Evolutionary conservation across 345 rosid species (phyloP), one percentile per base, ranked within the genome.

Genomic region (Euphorbia tirucalli): DNA sequence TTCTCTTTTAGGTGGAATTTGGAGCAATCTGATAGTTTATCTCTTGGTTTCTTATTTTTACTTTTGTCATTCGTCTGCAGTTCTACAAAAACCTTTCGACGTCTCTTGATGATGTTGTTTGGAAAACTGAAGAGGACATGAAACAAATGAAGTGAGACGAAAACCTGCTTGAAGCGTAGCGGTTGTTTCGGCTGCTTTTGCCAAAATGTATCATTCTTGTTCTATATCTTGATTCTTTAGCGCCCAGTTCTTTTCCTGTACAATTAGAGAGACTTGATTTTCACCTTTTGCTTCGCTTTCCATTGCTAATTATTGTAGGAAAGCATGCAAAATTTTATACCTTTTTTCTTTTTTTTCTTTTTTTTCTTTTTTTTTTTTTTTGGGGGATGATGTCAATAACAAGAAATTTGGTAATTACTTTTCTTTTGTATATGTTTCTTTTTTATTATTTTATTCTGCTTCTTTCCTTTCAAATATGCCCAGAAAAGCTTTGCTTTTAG

Each of bases 41-140:
- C 48, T 44, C 49, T 22, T 27, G 28, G 21, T 30, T 54, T 43
- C 8, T 48, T 66, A 31, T 14, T 48, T 6, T 9, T 5, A 16
- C n/a, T 25, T 27, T 64, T 7, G 19, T 16, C 18, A 16, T 35
- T 70, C 4, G 19, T 3, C 54, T 81, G 86, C 93, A 95, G 99
- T 95, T 95, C 85, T 90, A 87, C 68, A 90, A 90, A 77, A 89
- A 71, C 77, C 97, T 95, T 35, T 90, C 97, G 2, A 83, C 89
- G 39, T 71, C 85, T 74, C 93, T 95, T 4, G 90, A 88, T 71
- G 90, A 88, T 59, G 96, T 95, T n/a, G 91, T 94, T 0, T 94
- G 99, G 99, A 92, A 86, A 65, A 95, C 88, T 21, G 97, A 90
- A 77, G 96, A 92, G 78, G 94, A 83, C 69, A 85, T 84, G 91